These are phyloP conservation scores for Polychytrium aggregatum DNA, from an alignment of 192 early-diverging fungal species.

Conservation along the genomic window DNA sequence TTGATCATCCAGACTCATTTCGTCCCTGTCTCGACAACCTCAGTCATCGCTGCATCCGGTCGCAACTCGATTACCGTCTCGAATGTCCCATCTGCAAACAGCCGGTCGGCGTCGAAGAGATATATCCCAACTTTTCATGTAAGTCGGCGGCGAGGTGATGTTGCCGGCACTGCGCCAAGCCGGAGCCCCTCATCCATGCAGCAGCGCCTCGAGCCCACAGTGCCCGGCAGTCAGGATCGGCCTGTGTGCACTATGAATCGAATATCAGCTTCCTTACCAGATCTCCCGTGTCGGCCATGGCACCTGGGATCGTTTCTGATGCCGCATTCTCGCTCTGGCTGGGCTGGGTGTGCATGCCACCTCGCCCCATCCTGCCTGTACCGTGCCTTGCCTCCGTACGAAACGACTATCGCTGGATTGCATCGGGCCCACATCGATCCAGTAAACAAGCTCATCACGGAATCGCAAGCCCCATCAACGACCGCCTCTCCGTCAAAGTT, in stretches of 20 bases:
- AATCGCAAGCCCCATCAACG: no score
- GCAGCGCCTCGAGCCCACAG: background rate
- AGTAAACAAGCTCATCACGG: no score
- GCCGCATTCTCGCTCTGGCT: no score
- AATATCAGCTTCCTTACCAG: background rate
- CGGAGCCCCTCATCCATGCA: slow-evolving; percentile 1
- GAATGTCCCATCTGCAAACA: slow-evolving; percentile 63
- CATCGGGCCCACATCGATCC: no score
- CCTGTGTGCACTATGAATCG: background rate
- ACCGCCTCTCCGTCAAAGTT: no score
- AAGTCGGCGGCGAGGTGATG: slow-evolving; percentile 7
- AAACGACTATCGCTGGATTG: no score
- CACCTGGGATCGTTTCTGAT: background rate
- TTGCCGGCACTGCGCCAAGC: background rate
- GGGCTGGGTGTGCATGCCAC: no score
- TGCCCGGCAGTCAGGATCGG: no score
- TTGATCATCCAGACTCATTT: background rate
- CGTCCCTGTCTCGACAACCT: background rate
- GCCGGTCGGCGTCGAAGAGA: slow-evolving; percentile 47
- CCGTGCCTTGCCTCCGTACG: no score
- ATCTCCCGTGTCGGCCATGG: background rate
- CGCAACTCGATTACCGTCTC: no score
- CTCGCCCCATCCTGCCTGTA: no score
- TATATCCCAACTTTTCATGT: slow-evolving; percentile 76
- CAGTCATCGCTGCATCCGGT: no score